These are phyloP conservation scores for Cystobasidium tubakii DNA, from an alignment of 768 basidiomycete species.

Conservation along the genomic window DNA sequence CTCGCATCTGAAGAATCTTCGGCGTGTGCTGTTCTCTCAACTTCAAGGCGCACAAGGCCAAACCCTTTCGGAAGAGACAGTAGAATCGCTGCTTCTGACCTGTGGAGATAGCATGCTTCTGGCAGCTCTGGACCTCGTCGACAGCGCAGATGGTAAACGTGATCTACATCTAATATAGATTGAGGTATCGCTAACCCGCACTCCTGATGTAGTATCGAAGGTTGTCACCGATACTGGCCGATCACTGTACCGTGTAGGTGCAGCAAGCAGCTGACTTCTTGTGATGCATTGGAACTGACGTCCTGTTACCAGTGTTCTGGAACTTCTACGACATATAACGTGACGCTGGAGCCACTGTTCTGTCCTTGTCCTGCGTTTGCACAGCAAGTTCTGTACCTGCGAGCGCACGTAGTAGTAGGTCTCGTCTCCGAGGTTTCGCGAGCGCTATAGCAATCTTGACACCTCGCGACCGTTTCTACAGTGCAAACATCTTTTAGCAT, in stretches of 20 bases:
- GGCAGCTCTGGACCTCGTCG: conserved; percentile 32
- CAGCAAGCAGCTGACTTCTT: background rate
- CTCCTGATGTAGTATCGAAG: conserved; percentile 6
- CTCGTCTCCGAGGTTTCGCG: too few relatives aligned
- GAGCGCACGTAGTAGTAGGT: conserved; percentile 27
- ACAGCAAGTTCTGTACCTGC: conserved; percentile 30
- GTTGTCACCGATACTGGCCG: conserved; percentile 6
- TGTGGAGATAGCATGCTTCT: conserved; percentile 37
- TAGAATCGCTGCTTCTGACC: conserved; percentile 12
- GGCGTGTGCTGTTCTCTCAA: conserved; percentile 15
- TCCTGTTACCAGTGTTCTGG: conserved; percentile 11
- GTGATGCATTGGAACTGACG: background rate
- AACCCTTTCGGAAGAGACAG: conserved; percentile 10
- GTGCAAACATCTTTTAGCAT: conserved; percentile 33
- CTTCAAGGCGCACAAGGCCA: background rate
- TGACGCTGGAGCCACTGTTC: conserved; percentile 26
- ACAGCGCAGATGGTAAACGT: conserved; percentile 20
- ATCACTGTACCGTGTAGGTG: conserved; percentile 5
- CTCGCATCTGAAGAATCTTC: background rate
- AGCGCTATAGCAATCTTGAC: too few relatives aligned
- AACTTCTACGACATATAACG: conserved; percentile 17
- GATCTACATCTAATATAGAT: background rate
- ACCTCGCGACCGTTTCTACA: too few relatives aligned
- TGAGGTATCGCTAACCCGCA: background rate
- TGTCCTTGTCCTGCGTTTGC: conserved; percentile 33